These are phyloP conservation scores for Grosmannia clavigera DNA, from an alignment of 2,329 filamentous ascomycete species.

Conservation along the genomic window DNA sequence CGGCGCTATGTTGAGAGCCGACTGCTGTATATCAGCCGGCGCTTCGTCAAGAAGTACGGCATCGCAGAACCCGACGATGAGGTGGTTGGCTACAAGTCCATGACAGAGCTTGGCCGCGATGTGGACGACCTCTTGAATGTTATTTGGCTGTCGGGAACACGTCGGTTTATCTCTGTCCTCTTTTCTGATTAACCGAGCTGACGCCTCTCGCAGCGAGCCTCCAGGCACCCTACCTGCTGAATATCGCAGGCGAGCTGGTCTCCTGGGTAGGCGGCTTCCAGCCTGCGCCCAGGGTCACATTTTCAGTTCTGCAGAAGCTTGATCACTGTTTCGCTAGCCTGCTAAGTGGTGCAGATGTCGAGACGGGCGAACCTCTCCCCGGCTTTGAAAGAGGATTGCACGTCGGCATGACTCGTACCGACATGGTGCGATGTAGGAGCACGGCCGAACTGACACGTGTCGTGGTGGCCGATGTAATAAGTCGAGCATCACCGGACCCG, in stretches of 20 bases:
- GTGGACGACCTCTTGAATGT: conserved; percentile 65
- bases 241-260: conserved; percentile 59
- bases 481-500: conserved; percentile 31
- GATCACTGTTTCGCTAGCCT: conserved; percentile 75
- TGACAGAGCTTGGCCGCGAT: conserved; percentile 61
- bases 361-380: conserved; percentile 51
- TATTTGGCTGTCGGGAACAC: conserved; percentile 77
- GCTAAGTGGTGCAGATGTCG: conserved; percentile 52
- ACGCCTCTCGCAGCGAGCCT: conserved; percentile 45
- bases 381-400: conserved; percentile 50
- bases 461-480: conserved; percentile 56
- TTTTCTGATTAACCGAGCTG: neutral
- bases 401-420: conserved; percentile 61
- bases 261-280: conserved; percentile 63
- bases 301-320: conserved; percentile 61
- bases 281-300: conserved; percentile 53
- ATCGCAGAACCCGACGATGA: conserved; percentile 31
- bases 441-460: conserved; percentile 66
- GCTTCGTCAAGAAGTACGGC: conserved; percentile 48
- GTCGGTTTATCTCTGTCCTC: conserved; percentile 33
- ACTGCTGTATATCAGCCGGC: conserved; percentile 40
- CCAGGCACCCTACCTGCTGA: conserved; percentile 74
- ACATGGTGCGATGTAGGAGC: conserved; percentile 79
- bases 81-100: conserved; percentile 42
- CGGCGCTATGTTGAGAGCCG: conserved; percentile 43